A percentile compares a stretch with the other conserved stretches of the same genome.
phyloP scores from a whole-genome alignment of 73 alveolate genomes.

The Paramecium pentaurelia region DNA sequence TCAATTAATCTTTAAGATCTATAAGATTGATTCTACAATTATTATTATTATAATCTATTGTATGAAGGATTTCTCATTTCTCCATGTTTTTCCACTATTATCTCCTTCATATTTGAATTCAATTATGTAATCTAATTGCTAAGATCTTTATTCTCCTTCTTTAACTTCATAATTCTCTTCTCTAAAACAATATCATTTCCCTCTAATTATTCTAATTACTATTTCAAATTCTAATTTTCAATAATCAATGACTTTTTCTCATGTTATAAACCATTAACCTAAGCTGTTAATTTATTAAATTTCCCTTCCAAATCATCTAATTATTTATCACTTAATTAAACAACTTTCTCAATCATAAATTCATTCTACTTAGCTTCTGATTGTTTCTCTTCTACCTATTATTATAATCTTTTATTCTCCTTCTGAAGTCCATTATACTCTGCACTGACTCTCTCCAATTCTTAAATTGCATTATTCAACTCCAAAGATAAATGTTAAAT shows the following conservation, averaged over 20 bases:
- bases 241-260: background rate
- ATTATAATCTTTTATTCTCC: background rate
- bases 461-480: background rate
- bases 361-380: background rate
- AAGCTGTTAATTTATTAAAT: conserved; percentile 19
- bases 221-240: background rate
- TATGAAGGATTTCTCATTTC: background rate
- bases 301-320: conserved; percentile 41
- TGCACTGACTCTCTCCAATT: background rate
- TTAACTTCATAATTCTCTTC: background rate
- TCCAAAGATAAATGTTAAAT: background rate
- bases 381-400: background rate
- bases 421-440: background rate
- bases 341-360: conserved; percentile 14
- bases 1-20: background rate
- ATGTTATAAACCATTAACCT: background rate
- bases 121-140: background rate
- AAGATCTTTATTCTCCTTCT: conserved; percentile 27
- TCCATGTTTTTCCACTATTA: conserved; percentile 21
- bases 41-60: background rate
- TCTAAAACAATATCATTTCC: conserved; percentile 37
- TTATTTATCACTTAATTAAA: background rate
- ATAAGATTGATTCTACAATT: background rate
- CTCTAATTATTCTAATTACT: conserved; percentile 1
- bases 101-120: conserved; percentile 32